Percentiles rank a stretch among this genome's conserved stretches.
Conservation (phyloP, 805 yeast species). For the Zygosaccharomyces pseudorouxii region DNA sequence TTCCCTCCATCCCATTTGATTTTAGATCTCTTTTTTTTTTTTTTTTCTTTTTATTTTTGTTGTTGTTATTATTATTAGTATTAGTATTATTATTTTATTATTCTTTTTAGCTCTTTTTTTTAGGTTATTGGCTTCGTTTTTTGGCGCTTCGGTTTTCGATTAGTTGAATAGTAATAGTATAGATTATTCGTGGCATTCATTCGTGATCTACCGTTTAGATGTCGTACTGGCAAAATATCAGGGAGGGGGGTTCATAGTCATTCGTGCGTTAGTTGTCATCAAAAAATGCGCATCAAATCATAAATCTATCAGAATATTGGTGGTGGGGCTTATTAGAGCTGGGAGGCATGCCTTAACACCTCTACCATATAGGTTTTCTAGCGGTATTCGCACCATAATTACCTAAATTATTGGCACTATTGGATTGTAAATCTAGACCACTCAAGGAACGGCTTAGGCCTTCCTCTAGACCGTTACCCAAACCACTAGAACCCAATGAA, state of each 20-base stretch:
- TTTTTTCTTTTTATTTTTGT: not conserved
- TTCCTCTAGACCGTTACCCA: constrained; percentile 26
- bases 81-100: not conserved
- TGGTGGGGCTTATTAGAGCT: not conserved
- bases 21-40: not conserved
- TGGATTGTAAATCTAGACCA: constrained; percentile 30
- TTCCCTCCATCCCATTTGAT: not conserved
- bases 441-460: constrained; percentile 34
- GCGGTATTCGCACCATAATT: constrained; percentile 8
- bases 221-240: constrained; percentile 5
- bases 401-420: constrained; percentile 8
- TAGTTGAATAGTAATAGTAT: constrained; percentile 1
- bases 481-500: constrained; percentile 15
- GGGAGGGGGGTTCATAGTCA: constrained; percentile 6
- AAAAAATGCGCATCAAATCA: constrained; percentile 10
- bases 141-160: no score
- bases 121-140: not conserved
- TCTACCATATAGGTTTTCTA: constrained; percentile 15
- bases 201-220: constrained; percentile 5
- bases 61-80: not conserved
- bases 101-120: not conserved
- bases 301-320: constrained; percentile 12
- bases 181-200: constrained; percentile 3
- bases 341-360: not conserved
- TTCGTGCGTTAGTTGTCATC: constrained; percentile 12